Evolutionary conservation across 192 early-diverging fungal species (phyloP), one percentile per base, ranked within the genome.

Genomic region (Coemansia sp.): DNA sequence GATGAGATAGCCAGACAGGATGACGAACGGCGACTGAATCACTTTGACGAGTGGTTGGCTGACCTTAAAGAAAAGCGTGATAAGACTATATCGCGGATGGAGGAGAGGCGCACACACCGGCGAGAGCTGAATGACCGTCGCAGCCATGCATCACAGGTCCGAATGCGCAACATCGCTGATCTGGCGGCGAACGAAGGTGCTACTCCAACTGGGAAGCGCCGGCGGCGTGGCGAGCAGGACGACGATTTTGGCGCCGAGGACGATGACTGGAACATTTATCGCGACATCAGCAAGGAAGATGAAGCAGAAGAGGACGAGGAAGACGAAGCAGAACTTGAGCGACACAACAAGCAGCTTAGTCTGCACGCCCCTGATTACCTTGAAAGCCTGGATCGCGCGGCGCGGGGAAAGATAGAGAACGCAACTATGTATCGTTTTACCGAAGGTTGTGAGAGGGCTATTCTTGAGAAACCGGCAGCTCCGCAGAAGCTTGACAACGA

Each of bases 211-310:
- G 64, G 61, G 31, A 81, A 75, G 64, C 76, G 84, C 6, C 83
- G 83, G 21, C 68, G 79, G 29, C 72, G 79, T 9, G 76, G 76
- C 22, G 80, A 75, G 21, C 66, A 74, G 23, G 94, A 94, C 73
- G 95, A 97, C 61, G 92, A 89, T 4, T 97, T 97, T 84, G 95
- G 95, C n/a, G 89, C 88, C 5, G 91, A 95, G 63, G 94, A 95
- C 70, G 91, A 88, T 8, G 94, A 95, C 75, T 97, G 95, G 95
- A 87, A 88, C 71, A 85, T 97, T 39, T 97, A 97, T 68, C 85
- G 92, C 42, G 90, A 93, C 70, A 94, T 97, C 53, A 94, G 91
- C 72, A 90, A 94, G 50, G 86, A 87, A 11, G 91, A 92, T n/a
- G 91, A 90, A 4, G 72, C 70, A n/a, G 94, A 94, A 51, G 91